Evolutionary conservation across 2,329 filamentous ascomycete species (phyloP).

Genomic region (Fusarium haematococcum): DNA sequence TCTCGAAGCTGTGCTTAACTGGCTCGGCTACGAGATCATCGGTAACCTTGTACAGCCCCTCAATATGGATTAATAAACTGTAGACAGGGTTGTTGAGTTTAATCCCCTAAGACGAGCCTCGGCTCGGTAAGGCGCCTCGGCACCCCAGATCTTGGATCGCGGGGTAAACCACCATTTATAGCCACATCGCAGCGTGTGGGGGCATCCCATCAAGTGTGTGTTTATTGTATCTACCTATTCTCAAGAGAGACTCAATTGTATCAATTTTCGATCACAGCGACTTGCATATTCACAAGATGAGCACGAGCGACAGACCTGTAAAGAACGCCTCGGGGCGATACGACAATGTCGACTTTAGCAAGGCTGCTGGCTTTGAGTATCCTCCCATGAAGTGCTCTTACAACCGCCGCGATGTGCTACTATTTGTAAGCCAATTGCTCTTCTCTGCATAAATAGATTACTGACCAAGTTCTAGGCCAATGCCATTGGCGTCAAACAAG

Average conservation of each 20-base stretch:
- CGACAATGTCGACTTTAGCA: slow-evolving; percentile 56
- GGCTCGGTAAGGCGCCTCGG: background rate
- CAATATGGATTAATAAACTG: background rate
- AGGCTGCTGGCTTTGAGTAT: slow-evolving; percentile 52
- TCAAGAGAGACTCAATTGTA: background rate
- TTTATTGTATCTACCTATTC: background rate
- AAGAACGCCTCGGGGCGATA: slow-evolving; percentile 54
- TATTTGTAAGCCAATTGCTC: slow-evolving; percentile 34
- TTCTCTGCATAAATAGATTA: background rate
- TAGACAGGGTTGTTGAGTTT: background rate
- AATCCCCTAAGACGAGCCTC: background rate
- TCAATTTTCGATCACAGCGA: background rate
- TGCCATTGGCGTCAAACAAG: slow-evolving; percentile 52
- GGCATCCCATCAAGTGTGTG: background rate
- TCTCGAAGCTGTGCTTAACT: background rate
- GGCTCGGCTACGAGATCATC: background rate
- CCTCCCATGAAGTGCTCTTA: slow-evolving; percentile 54
- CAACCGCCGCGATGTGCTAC: slow-evolving; percentile 56
- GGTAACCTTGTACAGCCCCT: background rate
- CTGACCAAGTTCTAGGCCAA: slow-evolving; percentile 45
- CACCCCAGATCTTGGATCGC: background rate
- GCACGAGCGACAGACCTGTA: slow-evolving; percentile 44
- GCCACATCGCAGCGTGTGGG: slow-evolving; percentile 1
- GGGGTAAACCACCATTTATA: background rate
- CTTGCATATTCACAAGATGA: background rate